These are phyloP conservation scores for Saururus chinensis DNA, from an alignment of 164 flowering plant species.

Conservation along the genomic window DNA sequence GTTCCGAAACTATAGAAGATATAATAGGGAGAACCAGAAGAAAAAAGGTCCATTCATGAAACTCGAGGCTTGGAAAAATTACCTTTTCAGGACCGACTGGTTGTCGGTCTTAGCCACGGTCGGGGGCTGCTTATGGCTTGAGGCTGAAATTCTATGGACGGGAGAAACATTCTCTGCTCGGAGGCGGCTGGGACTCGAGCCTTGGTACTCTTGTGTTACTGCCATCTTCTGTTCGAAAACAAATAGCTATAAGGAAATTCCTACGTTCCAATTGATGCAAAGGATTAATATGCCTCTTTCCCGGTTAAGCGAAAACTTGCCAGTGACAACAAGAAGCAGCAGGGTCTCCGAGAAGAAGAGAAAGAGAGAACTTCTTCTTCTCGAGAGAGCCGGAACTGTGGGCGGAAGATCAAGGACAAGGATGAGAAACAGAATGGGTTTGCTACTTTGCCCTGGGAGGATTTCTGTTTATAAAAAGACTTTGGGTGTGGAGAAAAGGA, in stretches of 20 bases:
- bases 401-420: not conserved
- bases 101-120: slow-evolving; percentile 39
- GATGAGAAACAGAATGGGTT: too few species aligned
- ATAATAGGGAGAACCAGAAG: not conserved
- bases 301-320: not conserved
- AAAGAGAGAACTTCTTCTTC: not conserved
- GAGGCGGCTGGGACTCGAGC: not conserved
- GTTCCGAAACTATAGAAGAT: not conserved
- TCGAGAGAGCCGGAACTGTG: not conserved
- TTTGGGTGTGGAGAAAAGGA: too few species aligned
- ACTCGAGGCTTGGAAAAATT: not conserved
- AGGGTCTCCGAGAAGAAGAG: not conserved
- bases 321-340: not conserved
- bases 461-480: too few species aligned
- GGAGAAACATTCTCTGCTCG: not conserved
- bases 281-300: too few species aligned
- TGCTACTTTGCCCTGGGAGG: too few species aligned
- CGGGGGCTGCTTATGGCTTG: slow-evolving; percentile 25
- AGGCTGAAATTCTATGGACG: slow-evolving; percentile 6
- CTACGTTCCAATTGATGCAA: not conserved
- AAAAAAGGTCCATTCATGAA: not conserved
- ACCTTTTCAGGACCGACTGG: slow-evolving; percentile 60
- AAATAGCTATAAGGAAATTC: too few species aligned
- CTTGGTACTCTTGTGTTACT: not conserved
- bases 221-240: not conserved